phyloP scores from a whole-genome alignment of 352 stramenopile genomes.

The Phytopythium ostracodes region DNA sequence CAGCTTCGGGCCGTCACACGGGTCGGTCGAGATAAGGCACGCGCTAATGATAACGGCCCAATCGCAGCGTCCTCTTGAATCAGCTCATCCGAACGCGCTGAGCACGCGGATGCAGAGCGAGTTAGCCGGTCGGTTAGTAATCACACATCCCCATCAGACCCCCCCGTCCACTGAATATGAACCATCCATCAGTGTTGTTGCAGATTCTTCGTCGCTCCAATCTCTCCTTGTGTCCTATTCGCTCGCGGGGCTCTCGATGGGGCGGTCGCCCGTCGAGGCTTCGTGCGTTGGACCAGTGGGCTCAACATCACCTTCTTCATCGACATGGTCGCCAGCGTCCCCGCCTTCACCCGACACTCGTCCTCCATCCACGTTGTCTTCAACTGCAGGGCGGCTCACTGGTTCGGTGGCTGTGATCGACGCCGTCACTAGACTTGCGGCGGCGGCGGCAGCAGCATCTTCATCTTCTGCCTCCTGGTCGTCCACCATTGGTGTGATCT shows the following conservation, averaged over 20 bases:
- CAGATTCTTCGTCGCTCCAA: not conserved
- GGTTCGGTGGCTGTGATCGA: slow-evolving; percentile 16
- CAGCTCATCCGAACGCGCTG: too few relatives aligned
- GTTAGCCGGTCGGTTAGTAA: too few relatives aligned
- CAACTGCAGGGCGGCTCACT: not conserved
- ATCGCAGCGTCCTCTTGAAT: not conserved
- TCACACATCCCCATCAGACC: not conserved
- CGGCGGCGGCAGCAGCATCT: not conserved
- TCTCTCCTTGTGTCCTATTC: not conserved
- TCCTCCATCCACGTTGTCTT: not conserved
- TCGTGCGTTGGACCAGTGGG: not conserved
- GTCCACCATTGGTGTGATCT: slow-evolving; percentile 8
- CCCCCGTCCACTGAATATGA: not conserved
- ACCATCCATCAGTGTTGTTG: not conserved
- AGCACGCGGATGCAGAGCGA: too few relatives aligned
- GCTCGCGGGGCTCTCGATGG: not conserved
- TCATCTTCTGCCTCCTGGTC: not conserved
- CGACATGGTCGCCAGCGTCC: not conserved
- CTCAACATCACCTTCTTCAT: not conserved
- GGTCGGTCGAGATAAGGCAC: not conserved
- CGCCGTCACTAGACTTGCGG: not conserved
- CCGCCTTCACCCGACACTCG: not conserved
- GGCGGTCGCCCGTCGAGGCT: not conserved
- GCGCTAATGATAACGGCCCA: not conserved
- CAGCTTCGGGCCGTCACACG: not conserved